Percentiles rank a stretch among this genome's conserved stretches.
Conservation (phyloP, 208 protist species). For the Trypanosoma brucei region DNA sequence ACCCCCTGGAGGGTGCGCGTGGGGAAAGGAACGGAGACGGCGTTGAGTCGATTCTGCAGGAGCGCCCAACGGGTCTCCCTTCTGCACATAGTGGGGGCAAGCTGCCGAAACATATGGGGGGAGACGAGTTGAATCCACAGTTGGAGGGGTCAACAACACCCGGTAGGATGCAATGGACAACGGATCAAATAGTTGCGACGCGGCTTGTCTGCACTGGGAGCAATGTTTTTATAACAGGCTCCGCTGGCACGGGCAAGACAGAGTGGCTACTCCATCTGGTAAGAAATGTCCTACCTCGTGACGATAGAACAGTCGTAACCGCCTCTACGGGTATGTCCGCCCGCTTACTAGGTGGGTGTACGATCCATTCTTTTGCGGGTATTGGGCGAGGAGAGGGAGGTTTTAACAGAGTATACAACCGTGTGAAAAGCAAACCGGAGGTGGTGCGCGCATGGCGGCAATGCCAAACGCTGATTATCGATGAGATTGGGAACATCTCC, state of each 20-base stretch:
- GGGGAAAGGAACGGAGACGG: too few relatives aligned
- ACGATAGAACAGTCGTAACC: constrained; percentile 19
- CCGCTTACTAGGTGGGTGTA: constrained; percentile 29
- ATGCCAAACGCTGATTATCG: constrained; percentile 39
- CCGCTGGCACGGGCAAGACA: constrained; percentile 81
- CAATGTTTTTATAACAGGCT: constrained; percentile 76
- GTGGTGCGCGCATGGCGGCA: constrained; percentile 23
- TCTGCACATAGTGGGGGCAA: too few relatives aligned
- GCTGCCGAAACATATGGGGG: background rate
- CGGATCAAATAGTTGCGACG: constrained; percentile 42
- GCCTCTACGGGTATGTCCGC: constrained; percentile 40
- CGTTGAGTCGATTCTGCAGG: too few relatives aligned
- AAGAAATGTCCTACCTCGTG: constrained; percentile 25
- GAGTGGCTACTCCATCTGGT: constrained; percentile 58
- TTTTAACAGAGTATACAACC: constrained; percentile 16
- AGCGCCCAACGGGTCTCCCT: too few relatives aligned
- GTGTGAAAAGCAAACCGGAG: constrained; percentile 21
- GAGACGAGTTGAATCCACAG: background rate
- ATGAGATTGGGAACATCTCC: constrained; percentile 37
- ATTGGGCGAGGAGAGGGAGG: constrained; percentile 32
- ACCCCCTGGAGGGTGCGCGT: too few relatives aligned
- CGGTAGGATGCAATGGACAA: constrained; percentile 24
- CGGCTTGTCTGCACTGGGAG: constrained; percentile 35
- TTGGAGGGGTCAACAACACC: background rate
- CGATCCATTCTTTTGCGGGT: constrained; percentile 42